A percentile compares a stretch with the other conserved stretches of the same genome.
Conservation (phyloP, 2,329 filamentous ascomycete species). For the Dactylellina parvicollis region DNA sequence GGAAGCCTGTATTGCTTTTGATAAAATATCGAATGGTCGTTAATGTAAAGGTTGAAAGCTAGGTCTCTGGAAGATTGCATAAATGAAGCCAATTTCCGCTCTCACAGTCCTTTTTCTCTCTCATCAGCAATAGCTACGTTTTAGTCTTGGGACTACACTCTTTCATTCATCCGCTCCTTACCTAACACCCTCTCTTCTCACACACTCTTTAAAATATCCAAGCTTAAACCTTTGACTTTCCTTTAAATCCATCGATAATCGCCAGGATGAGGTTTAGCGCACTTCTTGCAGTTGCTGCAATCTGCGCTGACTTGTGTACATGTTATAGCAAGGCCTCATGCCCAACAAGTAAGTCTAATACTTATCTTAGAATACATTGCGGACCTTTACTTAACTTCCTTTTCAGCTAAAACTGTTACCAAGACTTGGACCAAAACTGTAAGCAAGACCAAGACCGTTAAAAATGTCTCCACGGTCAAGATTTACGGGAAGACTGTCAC, state of each 20-base stretch:
- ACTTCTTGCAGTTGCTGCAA: not conserved
- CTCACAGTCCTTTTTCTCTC: not conserved
- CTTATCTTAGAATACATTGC: not conserved
- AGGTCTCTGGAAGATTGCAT: not conserved
- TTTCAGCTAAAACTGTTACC: not conserved
- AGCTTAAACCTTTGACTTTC: not conserved
- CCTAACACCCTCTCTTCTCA: no score
- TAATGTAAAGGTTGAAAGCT: no score
- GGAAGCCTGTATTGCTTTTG: no score
- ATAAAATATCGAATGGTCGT: no score
- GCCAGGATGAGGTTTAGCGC: not conserved
- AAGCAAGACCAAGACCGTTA: not conserved
- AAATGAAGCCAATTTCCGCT: slow-evolving; percentile 2
- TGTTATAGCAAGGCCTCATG: not conserved
- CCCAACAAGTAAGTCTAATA: not conserved
- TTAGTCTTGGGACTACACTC: not conserved
- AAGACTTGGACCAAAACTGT: not conserved
- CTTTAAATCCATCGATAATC: not conserved
- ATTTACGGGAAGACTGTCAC: not conserved
- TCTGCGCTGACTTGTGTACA: not conserved
- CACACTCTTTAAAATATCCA: not conserved
- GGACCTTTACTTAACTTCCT: not conserved
- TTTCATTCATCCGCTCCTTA: not conserved
- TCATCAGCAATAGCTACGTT: not conserved
- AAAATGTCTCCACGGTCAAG: not conserved